Base-by-base conservation (phyloP, 345 rosid species). In the Aquilaria malaccensis region DNA sequence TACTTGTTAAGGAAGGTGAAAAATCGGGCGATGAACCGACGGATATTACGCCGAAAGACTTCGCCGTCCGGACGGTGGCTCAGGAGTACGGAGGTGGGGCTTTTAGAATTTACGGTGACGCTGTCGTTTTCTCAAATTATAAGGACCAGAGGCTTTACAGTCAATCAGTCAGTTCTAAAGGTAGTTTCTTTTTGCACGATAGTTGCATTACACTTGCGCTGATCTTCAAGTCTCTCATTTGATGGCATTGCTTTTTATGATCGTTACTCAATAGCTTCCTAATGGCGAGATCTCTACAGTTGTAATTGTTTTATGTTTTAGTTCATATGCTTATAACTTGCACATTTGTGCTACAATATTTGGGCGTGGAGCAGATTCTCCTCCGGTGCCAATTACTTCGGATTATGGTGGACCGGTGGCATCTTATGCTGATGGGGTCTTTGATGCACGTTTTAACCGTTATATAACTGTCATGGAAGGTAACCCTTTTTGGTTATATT, bases 41-140 rank as follows among this genome's bases (percentile, higher is more conserved):
- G 9, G 96, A 89, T 61, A 61, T 93, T n/a, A 93, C 96, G 2
- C 98, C 96, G 0, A 83, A 84, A 62, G 97, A 89, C 33, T 85
- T 80, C 64, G 72, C 76, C 2, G 98, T 93, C 46, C 78, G 98
- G 71, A 83, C 96, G 7, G 48, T 85, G 14, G 81, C 92, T 13
- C 98, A 89, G 78, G 97, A 93, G 61, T 87, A 85, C 15, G 98
- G 97, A n/a, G 97, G 98, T 58, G 98, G 98, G 55, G 98, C 92
- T 3, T 93, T 93, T 61, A 60, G 69, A 47, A 68, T 86, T 64
- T 84, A 67, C 3, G 81, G 76, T 46, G 86, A 85, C 22, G 59
- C 74, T 2, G 76, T 89, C 62, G 53, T 93, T 68, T 93, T 89
- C 80, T 83, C 98, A 2, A 87, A 89, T 69, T 87, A 93, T 70